Evolutionary conservation across 805 yeast species (phyloP).

Genomic region (Scheffersomyces lignosus): DNA sequence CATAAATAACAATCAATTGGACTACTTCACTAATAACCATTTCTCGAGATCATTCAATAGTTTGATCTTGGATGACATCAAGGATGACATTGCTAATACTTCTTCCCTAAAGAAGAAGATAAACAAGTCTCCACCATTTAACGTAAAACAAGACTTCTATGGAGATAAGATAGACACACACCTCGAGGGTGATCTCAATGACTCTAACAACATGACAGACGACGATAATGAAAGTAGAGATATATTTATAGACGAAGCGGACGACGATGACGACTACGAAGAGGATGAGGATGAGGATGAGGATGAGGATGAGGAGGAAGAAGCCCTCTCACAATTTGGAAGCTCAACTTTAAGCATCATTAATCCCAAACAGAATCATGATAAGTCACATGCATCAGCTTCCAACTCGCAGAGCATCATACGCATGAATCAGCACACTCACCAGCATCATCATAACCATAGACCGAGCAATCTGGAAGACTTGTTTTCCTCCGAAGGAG

Average conservation of each 20-base stretch:
- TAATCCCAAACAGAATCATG: conserved; percentile 2
- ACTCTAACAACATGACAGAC: conserved; percentile 7
- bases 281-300: conserved; percentile 8
- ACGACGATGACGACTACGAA: conserved; percentile 6
- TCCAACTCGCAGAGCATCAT: background rate
- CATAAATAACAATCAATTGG: conserved; percentile 14
- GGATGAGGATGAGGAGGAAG: conserved; percentile 1
- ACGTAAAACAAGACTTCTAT: conserved; percentile 31
- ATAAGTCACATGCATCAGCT: no score
- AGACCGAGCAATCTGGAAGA: conserved; percentile 3
- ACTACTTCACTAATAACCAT: conserved; percentile 38
- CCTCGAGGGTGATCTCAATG: conserved; percentile 14
- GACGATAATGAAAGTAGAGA: conserved; percentile 7
- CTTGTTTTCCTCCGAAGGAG: conserved; percentile 4
- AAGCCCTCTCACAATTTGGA: background rate
- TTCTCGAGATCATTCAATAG: conserved; percentile 45
- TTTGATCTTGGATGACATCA: conserved; percentile 38
- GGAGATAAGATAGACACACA: conserved; percentile 21
- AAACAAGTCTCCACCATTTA: conserved; percentile 44
- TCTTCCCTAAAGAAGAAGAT: conserved; percentile 18
- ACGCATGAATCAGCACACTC: conserved; percentile 1
- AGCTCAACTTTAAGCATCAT: conserved; percentile 1
- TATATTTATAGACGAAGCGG: conserved; percentile 1
- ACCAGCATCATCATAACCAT: conserved; percentile 1
- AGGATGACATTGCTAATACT: conserved; percentile 14